A percentile compares a stretch with the other conserved stretches of the same genome.
phyloP scores from a whole-genome alignment of 2,329 filamentous ascomycete genomes.

The Pseudopyricularia javanii region DNA sequence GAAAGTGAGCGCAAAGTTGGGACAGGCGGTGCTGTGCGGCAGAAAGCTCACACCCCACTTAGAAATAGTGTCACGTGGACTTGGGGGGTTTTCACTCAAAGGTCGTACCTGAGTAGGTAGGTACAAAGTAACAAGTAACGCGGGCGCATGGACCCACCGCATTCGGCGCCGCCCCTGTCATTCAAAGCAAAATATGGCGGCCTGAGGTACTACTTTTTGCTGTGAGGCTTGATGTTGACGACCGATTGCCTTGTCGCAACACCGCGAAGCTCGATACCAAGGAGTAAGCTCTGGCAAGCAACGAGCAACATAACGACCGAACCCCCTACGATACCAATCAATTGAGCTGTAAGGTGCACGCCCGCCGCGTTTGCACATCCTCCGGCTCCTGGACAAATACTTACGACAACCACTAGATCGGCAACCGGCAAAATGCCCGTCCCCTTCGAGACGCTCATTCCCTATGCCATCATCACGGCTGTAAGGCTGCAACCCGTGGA shows the following conservation, averaged over 20 bases:
- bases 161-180: too few species aligned
- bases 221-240: too few species aligned
- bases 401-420: conserved; percentile 1
- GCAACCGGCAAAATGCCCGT: conserved; percentile 37
- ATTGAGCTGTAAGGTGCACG: background rate
- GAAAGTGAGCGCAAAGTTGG: background rate
- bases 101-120: too few species aligned
- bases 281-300: background rate
- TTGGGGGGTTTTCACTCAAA: too few species aligned
- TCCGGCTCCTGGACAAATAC: background rate
- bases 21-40: background rate
- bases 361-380: background rate
- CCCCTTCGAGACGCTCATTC: conserved; percentile 52
- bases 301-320: background rate
- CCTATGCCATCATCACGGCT: conserved; percentile 51
- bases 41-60: background rate
- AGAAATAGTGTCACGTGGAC: background rate
- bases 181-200: too few species aligned
- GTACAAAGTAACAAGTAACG: too few species aligned
- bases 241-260: too few species aligned
- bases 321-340: background rate
- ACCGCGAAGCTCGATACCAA: too few species aligned
- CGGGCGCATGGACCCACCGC: too few species aligned
- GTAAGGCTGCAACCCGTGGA: conserved; percentile 25
- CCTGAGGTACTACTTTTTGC: too few species aligned